Evolutionary conservation across 2,329 filamentous ascomycete species (phyloP), one percentile per base, ranked within the genome.

Genomic region (Penicillium janthinellum): DNA sequence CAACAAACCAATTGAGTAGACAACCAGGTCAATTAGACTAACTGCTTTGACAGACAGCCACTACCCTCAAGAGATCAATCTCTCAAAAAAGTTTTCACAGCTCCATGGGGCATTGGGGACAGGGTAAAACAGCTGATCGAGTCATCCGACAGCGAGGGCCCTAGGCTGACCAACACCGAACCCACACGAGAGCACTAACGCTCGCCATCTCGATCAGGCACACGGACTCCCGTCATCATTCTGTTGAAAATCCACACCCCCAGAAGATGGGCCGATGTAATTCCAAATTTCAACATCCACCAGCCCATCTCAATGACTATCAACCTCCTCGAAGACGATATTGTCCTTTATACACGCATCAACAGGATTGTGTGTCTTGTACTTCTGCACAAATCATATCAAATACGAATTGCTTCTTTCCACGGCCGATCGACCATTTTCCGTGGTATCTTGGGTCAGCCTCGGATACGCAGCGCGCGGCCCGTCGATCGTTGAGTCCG

Each of bases 401-500:
- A 31, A 17, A 6, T 7, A 47, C 8, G 15, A n/a, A 31, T 50
- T 37, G 17, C 31, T 50, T 50, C 31, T 50, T 37, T 50, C 35
- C 35, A 35, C 20, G 28, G 17, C 35, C 48, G 48, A 35, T 45
- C n/a, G 12, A 34, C 15, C 41, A n/a, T 39, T n/a, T 31, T 42
- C 41, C 17, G n/a, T 34, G 41, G 45, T 54, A 54, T 42, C 51
- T 54, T 54, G 51, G 51, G 51, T 54, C 49, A 17, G 22, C 49
- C 49, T 52, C 49, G 49, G 49, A 52, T 25, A 39, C 49, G 38
- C 49, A 52, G 15, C 10, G 49, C 49, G 48, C 55, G 56, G 55
- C 49, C 56, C 56, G 56, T 53, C 56, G 56, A 54, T 58, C 56
- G 15, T 35, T 44, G 10, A 55, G 49, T 35, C 20, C 37, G 39